Evolutionary conservation across 148 eudicot species (phyloP).

Genomic region (Limonium bicolor): DNA sequence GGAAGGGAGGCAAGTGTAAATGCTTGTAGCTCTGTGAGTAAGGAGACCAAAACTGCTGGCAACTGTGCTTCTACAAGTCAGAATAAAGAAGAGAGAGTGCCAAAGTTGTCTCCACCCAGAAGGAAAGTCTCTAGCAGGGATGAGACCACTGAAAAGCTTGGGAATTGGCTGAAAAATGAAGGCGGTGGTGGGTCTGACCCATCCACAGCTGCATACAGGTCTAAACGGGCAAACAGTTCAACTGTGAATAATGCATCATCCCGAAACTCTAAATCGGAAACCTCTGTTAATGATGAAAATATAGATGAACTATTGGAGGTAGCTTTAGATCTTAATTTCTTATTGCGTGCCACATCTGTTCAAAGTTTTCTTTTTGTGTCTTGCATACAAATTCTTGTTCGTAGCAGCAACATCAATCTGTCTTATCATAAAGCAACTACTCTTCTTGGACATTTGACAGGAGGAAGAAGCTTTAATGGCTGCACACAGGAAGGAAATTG

Average conservation of each 20-base stretch:
- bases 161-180: constrained; percentile 51
- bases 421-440: too few species aligned
- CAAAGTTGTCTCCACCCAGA: constrained; percentile 90
- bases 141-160: constrained; percentile 61
- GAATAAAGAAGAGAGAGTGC: constrained; percentile 55
- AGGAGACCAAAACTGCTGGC: constrained; percentile 35
- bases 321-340: background rate
- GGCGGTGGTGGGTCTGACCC: constrained; percentile 44
- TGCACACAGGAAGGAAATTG: constrained; percentile 98
- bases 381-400: background rate
- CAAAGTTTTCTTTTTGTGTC: too few species aligned
- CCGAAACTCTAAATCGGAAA: constrained; percentile 40
- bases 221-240: constrained; percentile 27
- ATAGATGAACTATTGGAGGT: constrained; percentile 84
- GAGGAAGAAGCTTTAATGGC: constrained; percentile 93
- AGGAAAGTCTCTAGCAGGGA: constrained; percentile 62
- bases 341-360: too few species aligned
- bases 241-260: constrained; percentile 20
- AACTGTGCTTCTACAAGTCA: constrained; percentile 40
- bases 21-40: constrained; percentile 18
- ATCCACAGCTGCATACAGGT: constrained; percentile 29
- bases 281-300: constrained; percentile 49
- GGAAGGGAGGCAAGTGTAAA: constrained; percentile 28
- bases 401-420: too few species aligned
- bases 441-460: constrained; percentile 24